Evolutionary conservation across 768 basidiomycete species (phyloP).

Genomic region (Calocybe cyanea): DNA sequence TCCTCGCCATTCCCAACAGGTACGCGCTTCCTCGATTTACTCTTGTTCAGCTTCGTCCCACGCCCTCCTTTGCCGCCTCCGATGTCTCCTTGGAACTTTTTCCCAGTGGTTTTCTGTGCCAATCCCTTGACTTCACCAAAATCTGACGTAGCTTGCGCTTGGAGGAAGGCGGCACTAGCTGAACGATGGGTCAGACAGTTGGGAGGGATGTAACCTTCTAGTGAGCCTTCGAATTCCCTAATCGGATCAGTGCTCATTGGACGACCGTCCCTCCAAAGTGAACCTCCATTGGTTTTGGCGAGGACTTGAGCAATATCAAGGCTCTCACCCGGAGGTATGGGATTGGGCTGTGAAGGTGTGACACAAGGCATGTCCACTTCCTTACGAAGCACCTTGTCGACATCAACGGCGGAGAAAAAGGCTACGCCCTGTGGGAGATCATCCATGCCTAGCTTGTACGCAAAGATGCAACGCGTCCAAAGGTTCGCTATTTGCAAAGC

Average conservation of each 20-base stretch:
- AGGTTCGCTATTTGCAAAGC: conserved; percentile 94
- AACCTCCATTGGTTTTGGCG: conserved; percentile 64
- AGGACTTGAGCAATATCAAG: conserved; percentile 68
- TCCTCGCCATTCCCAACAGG: conserved; percentile 39
- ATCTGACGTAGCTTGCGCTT: conserved; percentile 73
- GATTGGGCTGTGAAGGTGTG: conserved; percentile 83
- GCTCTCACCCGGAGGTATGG: conserved; percentile 87
- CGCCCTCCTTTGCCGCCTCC: conserved; percentile 17
- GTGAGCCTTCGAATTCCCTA: conserved; percentile 23
- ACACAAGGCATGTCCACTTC: conserved; percentile 96
- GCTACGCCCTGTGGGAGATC: conserved; percentile 94
- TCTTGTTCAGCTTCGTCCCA: conserved; percentile 1
- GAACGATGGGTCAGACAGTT: conserved; percentile 69
- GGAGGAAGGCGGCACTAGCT: conserved; percentile 58
- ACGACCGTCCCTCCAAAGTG: conserved; percentile 56
- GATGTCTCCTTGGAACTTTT: conserved; percentile 32
- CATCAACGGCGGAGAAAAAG: conserved; percentile 95
- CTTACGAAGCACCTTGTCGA: conserved; percentile 88
- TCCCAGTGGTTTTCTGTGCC: conserved; percentile 49
- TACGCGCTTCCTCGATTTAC: conserved; percentile 20
- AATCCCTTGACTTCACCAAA: conserved; percentile 69
- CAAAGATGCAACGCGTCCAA: conserved; percentile 91
- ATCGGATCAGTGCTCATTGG: conserved; percentile 40
- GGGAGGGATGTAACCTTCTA: conserved; percentile 50
- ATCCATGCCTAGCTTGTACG: conserved; percentile 91